Percentiles rank a stretch among this genome's conserved stretches.
These are phyloP conservation scores for Daldinia sp. DNA, from an alignment of 2,329 filamentous ascomycete species.

Conservation along the genomic window DNA sequence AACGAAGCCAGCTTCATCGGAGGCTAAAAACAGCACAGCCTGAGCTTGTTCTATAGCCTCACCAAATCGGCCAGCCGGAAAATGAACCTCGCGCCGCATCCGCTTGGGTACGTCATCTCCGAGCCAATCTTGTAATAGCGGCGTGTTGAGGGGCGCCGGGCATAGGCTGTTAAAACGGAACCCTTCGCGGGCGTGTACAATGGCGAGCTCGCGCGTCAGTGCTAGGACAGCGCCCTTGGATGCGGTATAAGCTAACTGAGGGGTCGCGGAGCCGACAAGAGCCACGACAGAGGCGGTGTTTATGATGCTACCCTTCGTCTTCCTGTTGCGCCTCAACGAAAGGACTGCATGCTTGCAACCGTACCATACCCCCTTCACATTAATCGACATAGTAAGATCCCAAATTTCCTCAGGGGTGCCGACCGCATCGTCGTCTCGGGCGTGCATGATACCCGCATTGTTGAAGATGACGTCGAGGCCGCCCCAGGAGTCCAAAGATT, in stretches of 20 bases:
- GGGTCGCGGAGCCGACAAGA: conserved; percentile 86
- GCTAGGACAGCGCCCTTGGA: conserved; percentile 94
- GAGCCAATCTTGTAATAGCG: conserved; percentile 91
- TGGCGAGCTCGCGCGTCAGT: conserved; percentile 88
- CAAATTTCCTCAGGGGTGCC: conserved; percentile 90
- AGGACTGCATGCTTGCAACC: conserved; percentile 92
- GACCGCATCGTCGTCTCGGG: conserved; percentile 81
- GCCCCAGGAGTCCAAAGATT: conserved; percentile 83
- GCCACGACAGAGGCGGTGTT: conserved; percentile 93
- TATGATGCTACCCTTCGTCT: conserved; percentile 85
- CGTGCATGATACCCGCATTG: conserved; percentile 98
- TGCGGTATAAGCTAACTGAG: conserved; percentile 92
- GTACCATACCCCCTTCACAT: conserved; percentile 98
- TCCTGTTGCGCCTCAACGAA: conserved; percentile 81
- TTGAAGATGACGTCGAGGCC: conserved; percentile 95
- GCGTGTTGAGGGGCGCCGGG: conserved; percentile 91
- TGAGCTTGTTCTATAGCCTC: conserved; percentile 95
- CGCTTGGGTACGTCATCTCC: conserved; percentile 88
- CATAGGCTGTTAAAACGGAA: conserved; percentile 93
- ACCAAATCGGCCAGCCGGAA: conserved; percentile 87
- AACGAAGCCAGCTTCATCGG: conserved; percentile 89
- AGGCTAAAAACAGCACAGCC: conserved; percentile 87
- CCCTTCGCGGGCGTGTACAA: conserved; percentile 89
- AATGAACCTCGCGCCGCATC: conserved; percentile 85
- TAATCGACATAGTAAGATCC: conserved; percentile 93